phyloP scores from a whole-genome alignment of 257 asterid species.

The Ligustrum vulgare region DNA sequence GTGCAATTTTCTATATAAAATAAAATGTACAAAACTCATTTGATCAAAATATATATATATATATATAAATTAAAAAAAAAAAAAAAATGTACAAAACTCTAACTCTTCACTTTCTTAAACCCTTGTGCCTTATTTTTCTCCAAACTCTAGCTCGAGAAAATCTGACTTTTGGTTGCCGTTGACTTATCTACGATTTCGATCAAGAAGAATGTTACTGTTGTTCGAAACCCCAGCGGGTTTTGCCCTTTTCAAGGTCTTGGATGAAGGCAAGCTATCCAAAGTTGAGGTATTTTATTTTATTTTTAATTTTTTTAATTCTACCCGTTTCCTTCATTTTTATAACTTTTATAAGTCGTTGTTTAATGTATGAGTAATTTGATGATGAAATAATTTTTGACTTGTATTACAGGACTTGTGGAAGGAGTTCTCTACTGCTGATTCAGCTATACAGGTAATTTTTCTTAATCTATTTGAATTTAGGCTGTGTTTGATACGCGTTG shows the following conservation, averaged over 20 bases:
- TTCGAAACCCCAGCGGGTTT: neutral
- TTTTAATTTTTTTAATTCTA: neutral
- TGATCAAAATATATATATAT: too few species aligned
- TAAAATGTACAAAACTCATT: too few species aligned
- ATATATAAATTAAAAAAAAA: too few species aligned
- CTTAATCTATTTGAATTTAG: neutral
- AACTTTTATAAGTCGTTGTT: neutral
- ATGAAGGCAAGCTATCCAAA: neutral
- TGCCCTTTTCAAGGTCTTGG: neutral
- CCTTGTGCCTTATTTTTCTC: neutral
- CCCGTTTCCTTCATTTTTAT: neutral
- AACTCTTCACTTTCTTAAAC: neutral
- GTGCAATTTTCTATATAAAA: too few species aligned
- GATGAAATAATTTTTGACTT: neutral
- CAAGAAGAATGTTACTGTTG: neutral
- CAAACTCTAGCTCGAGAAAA: neutral
- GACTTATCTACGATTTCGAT: neutral
- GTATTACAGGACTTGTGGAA: conserved; percentile 48
- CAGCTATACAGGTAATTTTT: conserved; percentile 45
- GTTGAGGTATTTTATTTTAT: neutral
- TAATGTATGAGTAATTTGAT: neutral
- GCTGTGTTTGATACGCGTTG: too few species aligned
- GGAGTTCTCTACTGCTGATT: conserved; percentile 46
- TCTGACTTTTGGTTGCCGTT: neutral
- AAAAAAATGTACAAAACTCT: neutral